Percentiles rank a stretch among this genome's conserved stretches.
Conservation (phyloP, 257 asterid species). For the Lithospermum erythrorhizon region DNA sequence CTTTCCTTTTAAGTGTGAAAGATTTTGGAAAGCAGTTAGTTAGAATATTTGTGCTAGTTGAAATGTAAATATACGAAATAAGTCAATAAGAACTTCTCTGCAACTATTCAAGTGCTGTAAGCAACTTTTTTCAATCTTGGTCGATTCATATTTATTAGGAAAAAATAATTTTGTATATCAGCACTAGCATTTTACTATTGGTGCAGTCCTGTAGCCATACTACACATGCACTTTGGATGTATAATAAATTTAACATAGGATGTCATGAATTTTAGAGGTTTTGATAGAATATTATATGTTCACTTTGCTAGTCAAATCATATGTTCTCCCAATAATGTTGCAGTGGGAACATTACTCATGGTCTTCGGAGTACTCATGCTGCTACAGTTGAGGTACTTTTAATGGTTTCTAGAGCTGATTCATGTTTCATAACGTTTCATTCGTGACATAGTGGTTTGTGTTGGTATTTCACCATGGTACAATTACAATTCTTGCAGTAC, state of each 20-base stretch:
- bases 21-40: neutral
- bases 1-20: neutral
- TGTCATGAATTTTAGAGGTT: neutral
- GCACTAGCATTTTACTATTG: too few relatives aligned
- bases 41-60: neutral
- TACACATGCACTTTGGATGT: neutral
- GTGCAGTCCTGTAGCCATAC: neutral
- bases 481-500: neutral
- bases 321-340: constrained; percentile 18
- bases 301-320: constrained; percentile 9
- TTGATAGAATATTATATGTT: neutral
- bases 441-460: neutral
- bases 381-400: constrained; percentile 63
- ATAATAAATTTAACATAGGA: neutral
- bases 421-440: neutral
- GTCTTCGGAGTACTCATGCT: constrained; percentile 72
- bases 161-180: too few relatives aligned
- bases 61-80: neutral
- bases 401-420: neutral
- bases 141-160: too few relatives aligned
- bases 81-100: neutral
- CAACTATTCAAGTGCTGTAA: neutral
- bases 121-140: neutral
- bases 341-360: constrained; percentile 82
- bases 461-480: neutral